Conservation (phyloP, 208 protist species). For the Leishmania guyanensis region DNA sequence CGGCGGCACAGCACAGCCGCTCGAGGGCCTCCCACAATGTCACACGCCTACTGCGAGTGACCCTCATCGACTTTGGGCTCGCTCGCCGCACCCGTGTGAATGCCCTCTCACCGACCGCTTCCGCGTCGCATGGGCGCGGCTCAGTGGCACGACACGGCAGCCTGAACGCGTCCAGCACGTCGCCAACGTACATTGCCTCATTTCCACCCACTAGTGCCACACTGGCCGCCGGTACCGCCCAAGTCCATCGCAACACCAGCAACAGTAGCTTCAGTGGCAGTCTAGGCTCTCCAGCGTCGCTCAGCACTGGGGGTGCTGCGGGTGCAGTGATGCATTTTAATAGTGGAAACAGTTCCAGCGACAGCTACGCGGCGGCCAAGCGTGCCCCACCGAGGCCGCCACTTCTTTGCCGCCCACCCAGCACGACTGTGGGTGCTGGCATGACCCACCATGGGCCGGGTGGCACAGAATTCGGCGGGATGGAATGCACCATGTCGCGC, state of each 20-base stretch:
- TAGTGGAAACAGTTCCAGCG: conserved; percentile 6
- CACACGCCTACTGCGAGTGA: conserved; percentile 54
- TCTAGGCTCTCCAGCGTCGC: neutral
- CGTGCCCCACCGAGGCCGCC: neutral
- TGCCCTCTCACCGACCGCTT: conserved; percentile 1
- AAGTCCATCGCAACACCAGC: neutral
- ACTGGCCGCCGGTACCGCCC: neutral
- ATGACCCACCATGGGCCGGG: neutral
- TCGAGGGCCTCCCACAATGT: conserved; percentile 19
- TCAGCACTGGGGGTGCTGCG: neutral
- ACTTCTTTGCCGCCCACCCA: conserved; percentile 4
- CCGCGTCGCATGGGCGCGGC: conserved; percentile 2
- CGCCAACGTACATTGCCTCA: neutral
- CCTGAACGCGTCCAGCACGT: conserved; percentile 19
- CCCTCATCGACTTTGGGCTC: conserved; percentile 83
- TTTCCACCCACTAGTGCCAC: neutral
- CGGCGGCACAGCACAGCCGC: conserved; percentile 6
- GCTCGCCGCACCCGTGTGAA: conserved; percentile 47
- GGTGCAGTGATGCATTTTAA: neutral
- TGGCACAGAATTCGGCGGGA: neutral
- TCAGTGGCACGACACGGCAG: conserved; percentile 1
- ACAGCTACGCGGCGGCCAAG: conserved; percentile 7
- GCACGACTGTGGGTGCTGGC: neutral
- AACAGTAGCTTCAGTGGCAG: conserved; percentile 9
- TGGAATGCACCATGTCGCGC: conserved; percentile 4